Conservation (phyloP, 2,329 filamentous ascomycete species). For the Coniochaeta sp. region DNA sequence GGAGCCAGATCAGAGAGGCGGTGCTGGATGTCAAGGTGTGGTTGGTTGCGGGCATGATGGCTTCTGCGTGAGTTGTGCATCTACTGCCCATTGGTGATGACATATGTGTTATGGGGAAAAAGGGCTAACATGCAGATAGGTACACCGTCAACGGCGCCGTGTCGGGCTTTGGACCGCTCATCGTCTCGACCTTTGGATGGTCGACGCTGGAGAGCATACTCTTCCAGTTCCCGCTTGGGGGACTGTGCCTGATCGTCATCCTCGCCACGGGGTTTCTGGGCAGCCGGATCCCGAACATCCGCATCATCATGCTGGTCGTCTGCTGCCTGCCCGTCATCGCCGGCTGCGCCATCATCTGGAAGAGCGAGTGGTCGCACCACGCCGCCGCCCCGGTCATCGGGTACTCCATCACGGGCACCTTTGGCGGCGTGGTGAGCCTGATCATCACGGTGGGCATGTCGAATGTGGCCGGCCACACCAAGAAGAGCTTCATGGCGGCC, state of each 20-base stretch:
- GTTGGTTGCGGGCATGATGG: conserved; percentile 61
- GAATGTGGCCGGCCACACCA: conserved; percentile 69
- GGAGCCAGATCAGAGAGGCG: conserved; percentile 48
- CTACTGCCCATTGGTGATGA: no score
- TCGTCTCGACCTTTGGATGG: conserved; percentile 65
- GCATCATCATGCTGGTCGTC: conserved; percentile 55
- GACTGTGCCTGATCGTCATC: conserved; percentile 59
- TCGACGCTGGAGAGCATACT: conserved; percentile 57
- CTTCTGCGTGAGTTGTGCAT: conserved; percentile 39
- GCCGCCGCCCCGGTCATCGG: conserved; percentile 61
- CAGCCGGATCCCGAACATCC: conserved; percentile 51
- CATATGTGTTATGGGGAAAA: no score
- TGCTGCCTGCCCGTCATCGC: conserved; percentile 69
- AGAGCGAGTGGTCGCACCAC: conserved; percentile 53
- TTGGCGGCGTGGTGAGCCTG: conserved; percentile 60
- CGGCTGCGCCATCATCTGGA: conserved; percentile 70
- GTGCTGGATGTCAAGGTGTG: conserved; percentile 54
- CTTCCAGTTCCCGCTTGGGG: conserved; percentile 68
- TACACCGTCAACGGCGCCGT: conserved; percentile 68
- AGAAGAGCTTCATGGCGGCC: conserved; percentile 70
- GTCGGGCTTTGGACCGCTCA: conserved; percentile 62
- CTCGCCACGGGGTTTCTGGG: conserved; percentile 58
- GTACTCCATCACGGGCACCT: conserved; percentile 66
- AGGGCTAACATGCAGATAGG: conserved; percentile 12
- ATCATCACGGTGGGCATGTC: conserved; percentile 46